Base-by-base conservation (phyloP, 1,284 basidiomycete species). In the Ganoderma lingzhi region DNA sequence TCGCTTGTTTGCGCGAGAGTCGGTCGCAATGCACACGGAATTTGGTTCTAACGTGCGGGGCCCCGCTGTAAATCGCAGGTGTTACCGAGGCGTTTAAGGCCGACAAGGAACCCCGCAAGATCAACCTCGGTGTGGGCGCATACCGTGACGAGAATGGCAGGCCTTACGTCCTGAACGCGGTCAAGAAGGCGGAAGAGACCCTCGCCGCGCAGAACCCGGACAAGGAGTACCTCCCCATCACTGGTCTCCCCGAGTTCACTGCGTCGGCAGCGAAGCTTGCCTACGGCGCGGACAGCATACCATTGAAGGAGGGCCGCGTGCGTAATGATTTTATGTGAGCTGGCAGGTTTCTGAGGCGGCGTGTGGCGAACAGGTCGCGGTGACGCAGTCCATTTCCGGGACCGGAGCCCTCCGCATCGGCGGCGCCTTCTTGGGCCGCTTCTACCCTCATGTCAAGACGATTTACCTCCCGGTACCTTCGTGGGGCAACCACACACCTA, bases 151-250 rank as follows among this genome's bases (percentile, higher is more conserved):
- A 90, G 75, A 86, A 94, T 71, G 97, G 97, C 72, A 99, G 98
- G 86, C 97, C 97, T 5, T 99, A 97, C 82, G 92, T 99, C 65
- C 88, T 99, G 66, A 91, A 88, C 65, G 93, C 93, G 65, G 97
- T 99, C 68, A 92, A 94, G 80, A 93, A 96, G 94, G 96, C 96
- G n/a, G 96, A 98, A 80, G 88, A 93, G 74, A 80, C 88, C 69
- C 82, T 99, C 71, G 84, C 88, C 70, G 82, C 86, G 41, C 84
- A 88, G 72, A 89, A 90, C 74, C 87, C 88, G 60, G 97, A 99
- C 91, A 99, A 99, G 86, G 97, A 99, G 83, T 99, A 99, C 83
- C 90, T 99, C 62, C 96, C 96, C 73, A 99, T 99, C 82, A 97
- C 95, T 66, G 96, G 96, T 80, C 90, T 96, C 64, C 84, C 91